Base-by-base conservation (phyloP, 768 basidiomycete species). In the Russula sp. region DNA sequence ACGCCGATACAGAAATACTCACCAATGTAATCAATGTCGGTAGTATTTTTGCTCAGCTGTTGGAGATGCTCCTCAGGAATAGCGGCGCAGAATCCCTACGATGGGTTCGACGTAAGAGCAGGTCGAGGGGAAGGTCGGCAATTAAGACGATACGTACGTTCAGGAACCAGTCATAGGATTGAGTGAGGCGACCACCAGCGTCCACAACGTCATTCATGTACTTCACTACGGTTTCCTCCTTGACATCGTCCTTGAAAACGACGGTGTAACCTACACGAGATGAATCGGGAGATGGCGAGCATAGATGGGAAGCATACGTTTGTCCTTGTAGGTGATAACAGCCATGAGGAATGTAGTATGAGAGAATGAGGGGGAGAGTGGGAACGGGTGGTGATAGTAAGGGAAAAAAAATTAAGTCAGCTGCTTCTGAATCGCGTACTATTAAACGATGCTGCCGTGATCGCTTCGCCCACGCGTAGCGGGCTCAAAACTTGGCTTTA, bases 1-100 rank as follows among this genome's bases (percentile, higher is more conserved):
- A 10, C 22, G 13, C 52, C 40, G 20, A 13, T 22, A 55, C 20
- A 18, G 27, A 20, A 37, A 56, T 5, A 45, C 54, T 32, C 48
- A 64, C 63, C 63, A n/a, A 64, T 59, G 27, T 64, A 64, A 37
- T 64, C 63, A 42, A 64, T 49, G 20, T 64, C 63, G 32, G 57
- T 20, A 6, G 34, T 31, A 16, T 55, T 59, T n/a, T 54, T 55
- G 27, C 16, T 55, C 53, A 64, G 49, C 1, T 39, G 20, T 51
- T 55, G 8, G 32, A 55, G 34, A 60, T 64, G 34, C 10, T 40
- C 1, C 27, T 64, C 54, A 32, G 63, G 63, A 51, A 64, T 55
- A 4, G 63, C 63, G 16, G 63, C 63, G 54, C 63, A 64, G 31
- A 64, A 64, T 18, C 63, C 63, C 63, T 64, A 18, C 27, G 18